Evolutionary conservation across 1,284 basidiomycete genomes (phyloP).

Genomic region (Tilletia horrida): DNA sequence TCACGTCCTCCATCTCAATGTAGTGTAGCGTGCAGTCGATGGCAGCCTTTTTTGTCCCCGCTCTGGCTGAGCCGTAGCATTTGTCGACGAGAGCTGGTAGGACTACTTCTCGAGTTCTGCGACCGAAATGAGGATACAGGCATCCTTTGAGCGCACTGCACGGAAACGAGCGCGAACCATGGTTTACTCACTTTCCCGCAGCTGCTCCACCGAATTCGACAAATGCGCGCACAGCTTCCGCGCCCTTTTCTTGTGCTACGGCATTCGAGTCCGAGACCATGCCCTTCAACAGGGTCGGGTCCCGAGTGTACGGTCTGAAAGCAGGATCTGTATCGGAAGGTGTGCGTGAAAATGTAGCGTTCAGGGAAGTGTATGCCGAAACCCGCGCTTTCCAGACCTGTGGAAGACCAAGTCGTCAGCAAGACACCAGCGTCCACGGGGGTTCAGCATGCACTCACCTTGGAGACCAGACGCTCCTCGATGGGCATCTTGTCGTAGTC

Average conservation of each 20-base stretch:
- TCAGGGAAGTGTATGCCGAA: conserved; percentile 83
- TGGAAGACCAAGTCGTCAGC: neutral
- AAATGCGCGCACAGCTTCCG: conserved; percentile 69
- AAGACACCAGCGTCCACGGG: neutral
- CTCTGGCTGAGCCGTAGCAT: conserved; percentile 78
- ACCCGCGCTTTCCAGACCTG: conserved; percentile 96
- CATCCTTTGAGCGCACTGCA: neutral
- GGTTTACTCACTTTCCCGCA: conserved; percentile 55
- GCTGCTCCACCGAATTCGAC: conserved; percentile 88
- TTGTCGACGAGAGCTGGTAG: conserved; percentile 91
- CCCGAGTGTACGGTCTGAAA: conserved; percentile 77
- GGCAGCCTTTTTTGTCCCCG: conserved; percentile 86
- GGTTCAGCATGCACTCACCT: conserved; percentile 57
- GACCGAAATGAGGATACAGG: conserved; percentile 23
- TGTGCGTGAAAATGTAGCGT: conserved; percentile 55
- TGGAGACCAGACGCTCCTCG: conserved; percentile 78
- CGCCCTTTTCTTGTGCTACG: conserved; percentile 96
- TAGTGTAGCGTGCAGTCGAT: conserved; percentile 83
- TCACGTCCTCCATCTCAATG: conserved; percentile 81
- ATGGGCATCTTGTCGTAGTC: conserved; percentile 82
- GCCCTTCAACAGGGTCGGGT: conserved; percentile 61
- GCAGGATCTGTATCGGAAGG: conserved; percentile 88
- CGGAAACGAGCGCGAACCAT: neutral
- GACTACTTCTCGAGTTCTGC: conserved; percentile 70
- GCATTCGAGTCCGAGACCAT: conserved; percentile 74